A percentile compares a stretch with the other conserved stretches of the same genome.
Evolutionary conservation across 2,329 filamentous ascomycete genomes (phyloP).

Genomic region (Colletotrichum chrysophilum): DNA sequence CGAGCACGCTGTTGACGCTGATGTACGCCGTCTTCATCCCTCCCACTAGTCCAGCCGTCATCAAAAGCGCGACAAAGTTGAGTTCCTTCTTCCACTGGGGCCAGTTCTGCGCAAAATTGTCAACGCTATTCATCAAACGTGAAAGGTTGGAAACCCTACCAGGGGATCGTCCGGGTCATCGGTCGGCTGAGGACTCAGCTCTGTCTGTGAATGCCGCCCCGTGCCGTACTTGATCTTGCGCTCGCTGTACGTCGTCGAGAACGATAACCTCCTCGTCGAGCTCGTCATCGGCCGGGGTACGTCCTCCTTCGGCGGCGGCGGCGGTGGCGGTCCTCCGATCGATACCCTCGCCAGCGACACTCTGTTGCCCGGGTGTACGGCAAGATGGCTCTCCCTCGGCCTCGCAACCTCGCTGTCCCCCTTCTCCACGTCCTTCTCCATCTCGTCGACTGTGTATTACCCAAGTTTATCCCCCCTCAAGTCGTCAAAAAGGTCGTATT

Average conservation of each 20-base stretch:
- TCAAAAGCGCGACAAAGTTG: conserved; percentile 51
- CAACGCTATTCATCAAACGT: not conserved
- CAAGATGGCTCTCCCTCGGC: not conserved
- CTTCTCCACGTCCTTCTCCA: conserved; percentile 15
- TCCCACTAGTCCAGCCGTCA: conserved; percentile 50
- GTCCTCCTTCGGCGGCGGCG: conserved; percentile 8
- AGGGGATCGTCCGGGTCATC: conserved; percentile 59
- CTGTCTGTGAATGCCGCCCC: conserved; percentile 46
- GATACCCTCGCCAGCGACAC: not conserved
- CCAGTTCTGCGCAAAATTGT: conserved; percentile 53
- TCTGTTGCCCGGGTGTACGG: not conserved
- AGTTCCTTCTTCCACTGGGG: conserved; percentile 58
- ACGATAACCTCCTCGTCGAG: conserved; percentile 41
- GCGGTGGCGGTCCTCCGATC: conserved; percentile 1
- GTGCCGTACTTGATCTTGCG: conserved; percentile 52
- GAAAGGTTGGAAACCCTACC: conserved; percentile 37
- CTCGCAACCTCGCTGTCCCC: not conserved
- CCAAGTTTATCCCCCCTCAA: not conserved
- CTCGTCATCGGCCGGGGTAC: conserved; percentile 30
- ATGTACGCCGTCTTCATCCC: conserved; percentile 62
- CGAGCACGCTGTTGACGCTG: conserved; percentile 50
- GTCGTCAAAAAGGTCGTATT: not conserved
- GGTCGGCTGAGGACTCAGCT: conserved; percentile 61
- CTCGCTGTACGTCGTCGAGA: conserved; percentile 32
- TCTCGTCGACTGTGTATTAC: not conserved